Conservation (phyloP, 257 asterid species). For the Solanum okadae region DNA sequence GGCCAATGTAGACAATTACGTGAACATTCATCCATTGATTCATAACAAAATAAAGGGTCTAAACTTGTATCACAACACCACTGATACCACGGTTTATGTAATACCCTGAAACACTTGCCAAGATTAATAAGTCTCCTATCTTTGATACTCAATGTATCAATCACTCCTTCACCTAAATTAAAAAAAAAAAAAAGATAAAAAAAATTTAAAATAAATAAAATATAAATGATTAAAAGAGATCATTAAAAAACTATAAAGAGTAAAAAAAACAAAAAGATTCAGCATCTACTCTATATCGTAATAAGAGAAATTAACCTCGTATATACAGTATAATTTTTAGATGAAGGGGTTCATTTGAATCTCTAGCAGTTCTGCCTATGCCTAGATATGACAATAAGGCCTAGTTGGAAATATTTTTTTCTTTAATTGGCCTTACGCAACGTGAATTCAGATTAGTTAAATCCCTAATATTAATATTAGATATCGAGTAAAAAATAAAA, state of each 20-base stretch:
- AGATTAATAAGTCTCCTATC: background rate
- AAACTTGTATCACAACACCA: background rate
- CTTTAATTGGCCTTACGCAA: background rate
- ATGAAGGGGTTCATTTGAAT: background rate
- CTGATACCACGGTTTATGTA: background rate
- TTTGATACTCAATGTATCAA: background rate
- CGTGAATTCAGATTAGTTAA: background rate
- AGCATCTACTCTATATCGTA: background rate
- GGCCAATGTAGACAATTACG: background rate
- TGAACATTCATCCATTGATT: background rate
- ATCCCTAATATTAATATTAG: background rate
- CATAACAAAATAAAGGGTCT: background rate
- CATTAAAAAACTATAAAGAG: background rate
- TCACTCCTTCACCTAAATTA: background rate
- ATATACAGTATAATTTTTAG: background rate
- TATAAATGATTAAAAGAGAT: background rate
- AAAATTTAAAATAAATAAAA: background rate
- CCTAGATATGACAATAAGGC: background rate
- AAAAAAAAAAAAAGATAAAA: background rate
- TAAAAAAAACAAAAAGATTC: background rate
- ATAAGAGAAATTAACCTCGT: background rate
- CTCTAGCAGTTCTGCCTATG: background rate
- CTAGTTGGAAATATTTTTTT: background rate
- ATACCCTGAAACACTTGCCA: background rate
- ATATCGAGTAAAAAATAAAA: background rate